Base-by-base conservation (phyloP, 805 yeast species). In the Wickerhamiella lipophila region DNA sequence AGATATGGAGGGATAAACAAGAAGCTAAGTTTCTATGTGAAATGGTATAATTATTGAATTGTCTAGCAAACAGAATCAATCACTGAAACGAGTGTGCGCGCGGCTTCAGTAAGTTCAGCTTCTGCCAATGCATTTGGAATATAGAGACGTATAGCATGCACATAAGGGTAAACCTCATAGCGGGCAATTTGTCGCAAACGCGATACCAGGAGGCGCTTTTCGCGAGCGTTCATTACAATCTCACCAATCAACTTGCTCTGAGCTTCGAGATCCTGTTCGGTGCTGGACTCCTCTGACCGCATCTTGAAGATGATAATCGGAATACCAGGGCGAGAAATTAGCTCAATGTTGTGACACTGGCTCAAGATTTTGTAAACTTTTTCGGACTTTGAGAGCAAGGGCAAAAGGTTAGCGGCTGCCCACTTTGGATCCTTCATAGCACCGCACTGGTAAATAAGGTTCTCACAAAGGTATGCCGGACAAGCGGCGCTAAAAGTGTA, bases 401-500 rank as follows among this genome's bases (percentile, higher is more conserved):
- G 41, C 6, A 27, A 38, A 21, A 56, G 42, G 16, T 60, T 46
- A 52, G 75, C 52, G 30, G 61, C 53, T 45, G 58, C 47, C 36
- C 50, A 49, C 30, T 41, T 34, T 6, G 56, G 54, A n/a, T 72
- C 69, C 11, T 63, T 61, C n/a, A 60, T 50, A 32, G 47, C 27
- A 36, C 54, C 50, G 21, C 58, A 49, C 18, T 58, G 55, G 8
- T 42, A 53, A 6, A 59, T 36, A 12, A 68, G 55, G 46, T 53
- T 53, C 13, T 54, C 56, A 6, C 95, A 94, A 39, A 86, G 75
- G 65, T 83, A 89, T 21, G 96, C 94, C 11, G 98, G 97, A 62
- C 89, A 75, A 1, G 96, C 76, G 6, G 98, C 98, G 59, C 94
- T 83, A 64, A 85, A 92, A 52, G 92, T 92, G 62, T 86, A 92